Evolutionary conservation across 805 yeast genomes (phyloP).

Genomic region (Pichia paraexigua): DNA sequence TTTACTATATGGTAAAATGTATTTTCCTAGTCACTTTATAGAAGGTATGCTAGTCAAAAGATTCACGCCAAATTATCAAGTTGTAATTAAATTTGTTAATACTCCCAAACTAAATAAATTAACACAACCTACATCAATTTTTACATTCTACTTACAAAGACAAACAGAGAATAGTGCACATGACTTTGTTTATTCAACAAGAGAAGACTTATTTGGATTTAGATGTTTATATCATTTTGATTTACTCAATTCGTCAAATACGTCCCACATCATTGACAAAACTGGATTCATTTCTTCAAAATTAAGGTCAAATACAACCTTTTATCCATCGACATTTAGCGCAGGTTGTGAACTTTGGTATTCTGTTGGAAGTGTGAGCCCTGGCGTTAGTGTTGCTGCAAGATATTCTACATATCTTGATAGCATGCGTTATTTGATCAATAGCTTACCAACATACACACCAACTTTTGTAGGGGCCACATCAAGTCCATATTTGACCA

Average conservation of each 20-base stretch:
- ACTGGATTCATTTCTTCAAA: slow-evolving; percentile 1
- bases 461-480: background rate
- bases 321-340: slow-evolving; percentile 41
- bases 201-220: slow-evolving; percentile 76
- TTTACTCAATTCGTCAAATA: background rate
- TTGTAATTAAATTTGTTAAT: slow-evolving; percentile 68
- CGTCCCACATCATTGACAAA: background rate
- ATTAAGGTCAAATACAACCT: background rate
- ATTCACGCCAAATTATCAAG: slow-evolving; percentile 49
- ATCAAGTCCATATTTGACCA: background rate
- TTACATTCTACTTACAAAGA: slow-evolving; percentile 66
- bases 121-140: slow-evolving; percentile 32
- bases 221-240: slow-evolving; percentile 68
- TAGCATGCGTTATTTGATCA: slow-evolving; percentile 7
- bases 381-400: slow-evolving; percentile 80
- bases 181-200: slow-evolving; percentile 75
- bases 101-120: slow-evolving; percentile 32
- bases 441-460: background rate
- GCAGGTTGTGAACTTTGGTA: slow-evolving; percentile 87
- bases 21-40: slow-evolving; percentile 75
- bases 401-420: slow-evolving; percentile 65
- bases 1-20: slow-evolving; percentile 76
- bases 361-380: slow-evolving; percentile 75
- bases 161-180: slow-evolving; percentile 55
- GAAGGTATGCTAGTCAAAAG: slow-evolving; percentile 81